phyloP scores from a whole-genome alignment of 2,329 filamentous ascomycete species.

The Diaporthe ampelina region DNA sequence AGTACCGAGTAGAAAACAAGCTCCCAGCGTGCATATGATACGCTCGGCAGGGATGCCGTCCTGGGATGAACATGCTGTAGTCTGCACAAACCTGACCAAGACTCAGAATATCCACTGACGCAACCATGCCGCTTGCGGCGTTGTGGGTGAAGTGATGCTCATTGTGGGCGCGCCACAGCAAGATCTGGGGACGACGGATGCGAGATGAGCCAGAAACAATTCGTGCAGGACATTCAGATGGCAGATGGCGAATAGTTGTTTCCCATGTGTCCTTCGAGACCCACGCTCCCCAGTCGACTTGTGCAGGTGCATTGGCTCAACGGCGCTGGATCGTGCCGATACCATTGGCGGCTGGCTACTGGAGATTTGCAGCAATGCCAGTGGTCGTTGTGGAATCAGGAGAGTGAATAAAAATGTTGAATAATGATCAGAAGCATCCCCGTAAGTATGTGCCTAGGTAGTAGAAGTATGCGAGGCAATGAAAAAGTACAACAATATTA shows the following conservation, averaged over 20 bases:
- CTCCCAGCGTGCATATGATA: conserved; percentile 6
- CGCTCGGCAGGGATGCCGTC: conserved; percentile 11
- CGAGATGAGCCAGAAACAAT: not conserved
- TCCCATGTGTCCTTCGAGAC: not conserved
- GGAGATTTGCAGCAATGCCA: not conserved
- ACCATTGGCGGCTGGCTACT: too few species aligned
- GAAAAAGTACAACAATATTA: too few species aligned
- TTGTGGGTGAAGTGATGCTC: not conserved
- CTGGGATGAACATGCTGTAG: conserved; percentile 13
- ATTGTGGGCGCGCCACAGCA: not conserved
- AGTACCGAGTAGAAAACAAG: not conserved
- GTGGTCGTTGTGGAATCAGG: not conserved
- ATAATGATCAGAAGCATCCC: not conserved
- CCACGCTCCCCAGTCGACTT: too few species aligned
- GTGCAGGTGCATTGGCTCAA: too few species aligned
- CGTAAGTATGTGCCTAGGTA: not conserved
- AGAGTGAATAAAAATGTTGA: not conserved
- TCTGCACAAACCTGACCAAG: not conserved
- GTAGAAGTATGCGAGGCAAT: not conserved
- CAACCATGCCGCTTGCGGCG: too few species aligned
- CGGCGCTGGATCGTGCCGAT: too few species aligned
- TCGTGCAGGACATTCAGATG: not conserved
- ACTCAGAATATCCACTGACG: not conserved
- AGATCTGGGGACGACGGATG: not conserved
- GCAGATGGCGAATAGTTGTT: not conserved